These are phyloP conservation scores for Beauveria pseudobassiana DNA, from an alignment of 2,329 filamentous ascomycete genomes.

Conservation along the genomic window DNA sequence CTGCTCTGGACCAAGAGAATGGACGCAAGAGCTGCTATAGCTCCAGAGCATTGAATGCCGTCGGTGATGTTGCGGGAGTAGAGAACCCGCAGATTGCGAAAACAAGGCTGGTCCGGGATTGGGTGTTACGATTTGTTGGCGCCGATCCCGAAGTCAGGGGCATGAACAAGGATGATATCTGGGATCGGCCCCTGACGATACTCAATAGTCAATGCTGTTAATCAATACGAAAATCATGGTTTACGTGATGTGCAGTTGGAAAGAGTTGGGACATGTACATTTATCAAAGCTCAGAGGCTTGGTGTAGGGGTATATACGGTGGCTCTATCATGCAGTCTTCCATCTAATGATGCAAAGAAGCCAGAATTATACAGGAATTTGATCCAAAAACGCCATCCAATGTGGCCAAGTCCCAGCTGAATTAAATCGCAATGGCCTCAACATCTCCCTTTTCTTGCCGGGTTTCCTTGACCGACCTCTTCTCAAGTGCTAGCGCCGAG, in stretches of 20 bases:
- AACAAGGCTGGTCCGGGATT: slow-evolving; percentile 61
- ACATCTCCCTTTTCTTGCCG: slow-evolving; percentile 21
- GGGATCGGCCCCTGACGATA: slow-evolving; percentile 35
- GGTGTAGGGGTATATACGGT: background rate
- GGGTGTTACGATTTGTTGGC: slow-evolving; percentile 65
- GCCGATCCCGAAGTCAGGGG: slow-evolving; percentile 19
- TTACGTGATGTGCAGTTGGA: too few species aligned
- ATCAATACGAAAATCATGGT: too few species aligned
- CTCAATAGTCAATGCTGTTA: slow-evolving; percentile 21
- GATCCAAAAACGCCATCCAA: background rate
- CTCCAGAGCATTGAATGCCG: slow-evolving; percentile 36
- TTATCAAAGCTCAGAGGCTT: background rate
- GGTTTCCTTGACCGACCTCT: slow-evolving; percentile 46
- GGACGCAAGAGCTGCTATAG: slow-evolving; percentile 50
- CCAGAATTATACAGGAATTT: background rate
- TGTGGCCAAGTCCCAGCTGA: background rate
- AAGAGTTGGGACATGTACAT: background rate
- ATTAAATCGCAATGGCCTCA: slow-evolving; percentile 18
- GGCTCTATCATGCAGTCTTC: background rate
- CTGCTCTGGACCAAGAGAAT: slow-evolving; percentile 47
- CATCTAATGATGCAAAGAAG: background rate
- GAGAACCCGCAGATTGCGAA: slow-evolving; percentile 50
- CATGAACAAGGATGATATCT: slow-evolving; percentile 17
- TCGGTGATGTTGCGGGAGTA: slow-evolving; percentile 16
- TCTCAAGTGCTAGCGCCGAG: slow-evolving; percentile 36